Base-by-base conservation (phyloP, 2,329 filamentous ascomycete genomes). In the Xylariaceae sp. region DNA sequence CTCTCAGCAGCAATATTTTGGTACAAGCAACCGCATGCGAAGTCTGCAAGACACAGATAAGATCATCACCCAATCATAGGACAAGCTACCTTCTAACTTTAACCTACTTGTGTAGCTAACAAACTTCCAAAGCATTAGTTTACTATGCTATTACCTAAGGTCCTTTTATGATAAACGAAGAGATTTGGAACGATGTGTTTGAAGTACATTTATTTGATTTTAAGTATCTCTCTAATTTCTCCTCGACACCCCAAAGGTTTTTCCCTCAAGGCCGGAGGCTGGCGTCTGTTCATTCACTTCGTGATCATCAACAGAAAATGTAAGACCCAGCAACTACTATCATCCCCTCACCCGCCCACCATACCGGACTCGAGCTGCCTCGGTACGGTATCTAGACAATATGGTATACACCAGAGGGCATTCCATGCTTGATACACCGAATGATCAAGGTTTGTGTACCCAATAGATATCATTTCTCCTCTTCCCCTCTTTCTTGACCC, bases 221-320 rank as follows among this genome's bases (percentile, higher is more conserved):
- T 27, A 16, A 33, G 11, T 50, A 50, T 49, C 26, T 48, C 15
- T 53, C 33, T 32, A 16, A 44, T 20, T 8, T 51, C 58, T 56
- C 48, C 58, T 56, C 55, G 41, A 37, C 33, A 43, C 43, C 44
- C 15, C 43, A 23, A 52, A 23, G 6, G 21, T 16, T 1, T 35
- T 48, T 6, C 32, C 41, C 39, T 48, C 29, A 4, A 51, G 40
- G 55, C 42, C 52, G 45, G 52, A 58, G 55, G 50, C 56, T 49
- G 43, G 46, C 26, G 32, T 47, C 35, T 6, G 26, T 37, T 56
- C 36, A 40, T 57, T 40, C 13, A 11, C 10, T 29, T 40, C 26
- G 33, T 41, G 6, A 37, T 43, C 27, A 41, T 36, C 27, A 21
- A 26, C n/a, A 27, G n/a, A 29, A 37, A 43, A 37, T 15, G 24